These are phyloP conservation scores for Echria macrotheca DNA, from an alignment of 495 filamentous ascomycete species.

Conservation along the genomic window DNA sequence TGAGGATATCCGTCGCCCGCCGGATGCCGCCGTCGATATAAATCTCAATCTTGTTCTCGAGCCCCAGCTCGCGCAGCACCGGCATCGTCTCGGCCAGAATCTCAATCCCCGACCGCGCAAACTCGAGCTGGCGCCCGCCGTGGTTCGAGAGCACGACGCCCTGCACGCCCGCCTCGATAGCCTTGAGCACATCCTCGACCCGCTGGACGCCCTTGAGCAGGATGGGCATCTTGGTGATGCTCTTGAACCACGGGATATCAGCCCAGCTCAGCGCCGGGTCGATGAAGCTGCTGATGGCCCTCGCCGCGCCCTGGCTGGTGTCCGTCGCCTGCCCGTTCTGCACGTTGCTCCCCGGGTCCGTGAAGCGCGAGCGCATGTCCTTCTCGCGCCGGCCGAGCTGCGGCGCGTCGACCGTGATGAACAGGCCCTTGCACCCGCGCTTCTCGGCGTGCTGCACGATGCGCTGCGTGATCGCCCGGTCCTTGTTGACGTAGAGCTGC, in stretches of 20 bases:
- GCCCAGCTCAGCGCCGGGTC: slow-evolving; percentile 87
- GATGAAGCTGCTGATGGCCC: slow-evolving; percentile 90
- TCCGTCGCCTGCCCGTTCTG: slow-evolving; percentile 71
- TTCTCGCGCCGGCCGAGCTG: slow-evolving; percentile 94
- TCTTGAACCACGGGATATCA: slow-evolving; percentile 91
- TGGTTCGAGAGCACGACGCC: slow-evolving; percentile 97
- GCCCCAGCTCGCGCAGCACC: slow-evolving; percentile 72
- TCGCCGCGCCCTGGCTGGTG: slow-evolving; percentile 82
- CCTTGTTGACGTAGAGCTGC: slow-evolving; percentile 97
- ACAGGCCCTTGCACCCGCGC: slow-evolving; percentile 90
- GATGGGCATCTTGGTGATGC: slow-evolving; percentile 94
- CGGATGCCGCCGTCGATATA: slow-evolving; percentile 89
- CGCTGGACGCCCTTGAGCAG: slow-evolving; percentile 94
- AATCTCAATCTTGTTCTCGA: slow-evolving; percentile 81
- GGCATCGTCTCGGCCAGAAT: slow-evolving; percentile 96
- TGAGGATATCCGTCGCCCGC: slow-evolving; percentile 90
- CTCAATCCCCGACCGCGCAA: slow-evolving; percentile 84
- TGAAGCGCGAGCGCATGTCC: slow-evolving; percentile 90
- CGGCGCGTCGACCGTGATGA: slow-evolving; percentile 97
- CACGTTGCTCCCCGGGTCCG: slow-evolving; percentile 77
- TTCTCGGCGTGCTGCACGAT: slow-evolving; percentile 90
- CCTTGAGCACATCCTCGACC: slow-evolving; percentile 87
- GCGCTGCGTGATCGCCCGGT: slow-evolving; percentile 81
- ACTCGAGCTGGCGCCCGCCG: slow-evolving; percentile 95
- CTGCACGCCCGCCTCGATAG: slow-evolving; percentile 76